Base-by-base conservation (phyloP, 1,284 basidiomycete species). In the Trametes polyzona region DNA sequence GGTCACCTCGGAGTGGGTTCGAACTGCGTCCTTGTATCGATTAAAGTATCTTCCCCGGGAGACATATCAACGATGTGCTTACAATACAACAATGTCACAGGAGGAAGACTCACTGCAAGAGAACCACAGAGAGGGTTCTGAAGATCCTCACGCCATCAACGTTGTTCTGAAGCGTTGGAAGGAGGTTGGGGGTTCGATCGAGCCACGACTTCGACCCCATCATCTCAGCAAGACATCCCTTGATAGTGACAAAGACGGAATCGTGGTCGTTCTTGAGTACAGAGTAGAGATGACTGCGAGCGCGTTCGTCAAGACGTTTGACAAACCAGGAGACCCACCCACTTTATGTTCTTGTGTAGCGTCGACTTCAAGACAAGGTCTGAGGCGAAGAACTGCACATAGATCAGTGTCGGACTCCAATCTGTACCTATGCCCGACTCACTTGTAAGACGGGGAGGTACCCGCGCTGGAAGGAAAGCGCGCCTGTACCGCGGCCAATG, bases 281-380 rank as follows among this genome's bases (percentile, higher is more conserved):
- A 7, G 73, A 75, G 61, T 85, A 89, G 2, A 90, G 71, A 2
- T 75, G 73, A 57, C 87, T 88, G 49, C 4, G 14, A 21, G 32
- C 26, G 1, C 17, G 40, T 35, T 47, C 52, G 40, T 17, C n/a
- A n/a, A n/a, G 17, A 8, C 12, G 12, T 3, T 21, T 9, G 24
- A 21, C 19, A 12, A 30, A n/a, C 29, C 19, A 14, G 10, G 14
- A n/a, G 37, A n/a, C 17, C 7, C 0, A 50, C 74, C 50, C 66
- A 88, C 84, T 89, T 89, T 30, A 82, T 78, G 40, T 78, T 71
- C 37, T 80, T 78, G 23, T 74, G 74, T 33, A 87, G 62, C 0
- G 83, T 85, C 39, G 80, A 87, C 67, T 85, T 86, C 24, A 87
- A 65, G 1, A 90, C 80, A 42, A 83, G 77, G 39, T 86, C 81